Evolutionary conservation across 805 yeast species (phyloP), one percentile per base, ranked within the genome.

Genomic region (Lipomyces starkeyi): DNA sequence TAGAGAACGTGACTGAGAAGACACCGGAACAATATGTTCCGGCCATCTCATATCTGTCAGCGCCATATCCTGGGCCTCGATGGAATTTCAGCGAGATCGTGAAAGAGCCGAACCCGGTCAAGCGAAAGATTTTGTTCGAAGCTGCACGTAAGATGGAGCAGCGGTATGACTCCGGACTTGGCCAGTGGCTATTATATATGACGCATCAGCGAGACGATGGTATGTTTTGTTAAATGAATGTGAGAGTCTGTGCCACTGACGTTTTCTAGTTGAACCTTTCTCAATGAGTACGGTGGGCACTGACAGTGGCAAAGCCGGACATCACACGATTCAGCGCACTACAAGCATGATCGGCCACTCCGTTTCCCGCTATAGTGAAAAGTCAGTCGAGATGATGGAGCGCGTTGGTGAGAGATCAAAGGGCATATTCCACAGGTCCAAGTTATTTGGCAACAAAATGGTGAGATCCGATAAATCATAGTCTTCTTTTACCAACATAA

Each of bases 181-280:
- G 59, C 27, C 63, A 61, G 29, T 68, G 71, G 71, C 57, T 68
- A 43, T 14, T 43, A 14, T 68, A 68, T 32, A 68, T 68, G 71
- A 37, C 25, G 14, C 63, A 66, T n/a, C 56, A 68, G 40, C 64
- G 71, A 14, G 57, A 32, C 5, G 69, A 68, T 13, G 63, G 69
- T 67, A 58, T 7, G 65, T 37, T n/a, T n/a, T 3, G 17, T 20
- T 13, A 14, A 29, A 25, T 22, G 22, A 43, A 4, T n/a, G 2
- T 43, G 22, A 43, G 49, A n/a, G 11, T 13, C n/a, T 17, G 11
- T 59, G 29, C 20, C 27, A 59, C 34, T 59, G 57, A 40, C 55
- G 13, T n/a, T 34, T 17, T 32, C n/a, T 62, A 65, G 69, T 66
- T 1, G 34, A 59, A 22, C 66, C 69, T 40, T 60, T 52, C 22